Conservation (phyloP, 306 rosid genomes). For the Cucurbita moschata region DNA sequence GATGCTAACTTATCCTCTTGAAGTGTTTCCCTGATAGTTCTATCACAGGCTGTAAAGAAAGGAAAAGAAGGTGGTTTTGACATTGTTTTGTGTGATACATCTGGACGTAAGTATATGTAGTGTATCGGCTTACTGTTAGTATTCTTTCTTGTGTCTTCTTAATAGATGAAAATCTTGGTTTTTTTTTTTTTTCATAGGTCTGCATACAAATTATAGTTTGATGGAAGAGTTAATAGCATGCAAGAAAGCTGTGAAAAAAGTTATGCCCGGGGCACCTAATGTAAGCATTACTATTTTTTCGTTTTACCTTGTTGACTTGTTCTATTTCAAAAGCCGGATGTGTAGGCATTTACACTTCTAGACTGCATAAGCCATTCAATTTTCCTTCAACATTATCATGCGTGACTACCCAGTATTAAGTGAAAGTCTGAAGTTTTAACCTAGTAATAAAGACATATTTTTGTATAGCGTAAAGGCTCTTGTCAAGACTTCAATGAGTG, state of each 20-base stretch:
- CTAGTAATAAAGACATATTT: neutral
- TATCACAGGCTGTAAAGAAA: slow-evolving; percentile 75
- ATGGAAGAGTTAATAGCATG: slow-evolving; percentile 97
- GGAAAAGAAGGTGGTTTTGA: slow-evolving; percentile 80
- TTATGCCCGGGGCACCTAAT: slow-evolving; percentile 74
- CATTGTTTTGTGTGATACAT: slow-evolving; percentile 83
- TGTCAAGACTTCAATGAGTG: neutral
- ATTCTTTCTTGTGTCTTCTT: neutral
- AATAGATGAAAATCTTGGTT: neutral
- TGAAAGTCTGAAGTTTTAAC: neutral
- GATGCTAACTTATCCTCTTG: slow-evolving; percentile 27
- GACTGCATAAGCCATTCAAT: neutral
- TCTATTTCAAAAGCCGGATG: neutral
- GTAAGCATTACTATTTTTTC: slow-evolving; percentile 30
- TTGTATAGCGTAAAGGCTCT: neutral
- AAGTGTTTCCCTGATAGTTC: slow-evolving; percentile 60
- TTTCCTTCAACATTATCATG: neutral
- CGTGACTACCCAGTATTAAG: neutral
- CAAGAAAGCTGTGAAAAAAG: slow-evolving; percentile 74
- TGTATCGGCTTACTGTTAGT: neutral
- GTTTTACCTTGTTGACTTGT: neutral
- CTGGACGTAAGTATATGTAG: slow-evolving; percentile 62
- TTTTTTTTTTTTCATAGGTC: slow-evolving; percentile 37
- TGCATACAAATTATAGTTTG: slow-evolving; percentile 87
- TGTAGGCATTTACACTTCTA: neutral